Percentiles rank a stretch among this genome's conserved stretches.
Evolutionary conservation across 768 basidiomycete species (phyloP).

Genomic region (Termitomyces sp.): DNA sequence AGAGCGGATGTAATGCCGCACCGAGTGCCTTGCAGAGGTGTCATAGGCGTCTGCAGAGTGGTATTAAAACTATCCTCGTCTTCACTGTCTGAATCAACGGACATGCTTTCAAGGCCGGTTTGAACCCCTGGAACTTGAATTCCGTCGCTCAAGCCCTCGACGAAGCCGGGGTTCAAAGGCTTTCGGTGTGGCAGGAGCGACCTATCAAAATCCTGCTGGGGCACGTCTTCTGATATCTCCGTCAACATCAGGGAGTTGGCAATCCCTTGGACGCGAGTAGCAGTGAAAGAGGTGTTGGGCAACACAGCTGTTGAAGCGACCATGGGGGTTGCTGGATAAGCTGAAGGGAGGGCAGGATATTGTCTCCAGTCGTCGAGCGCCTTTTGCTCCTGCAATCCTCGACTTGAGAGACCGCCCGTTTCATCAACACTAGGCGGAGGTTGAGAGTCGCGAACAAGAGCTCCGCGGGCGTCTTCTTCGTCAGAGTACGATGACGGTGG

Average conservation of each 20-base stretch:
- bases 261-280: neutral
- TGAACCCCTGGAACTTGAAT: conserved; percentile 34
- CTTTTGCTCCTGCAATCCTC: conserved; percentile 16
- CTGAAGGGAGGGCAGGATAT: conserved; percentile 72
- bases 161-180: conserved; percentile 53
- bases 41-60: conserved; percentile 60
- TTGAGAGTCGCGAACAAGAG: neutral
- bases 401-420: neutral
- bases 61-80: conserved; percentile 55
- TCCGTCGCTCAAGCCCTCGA: conserved; percentile 57
- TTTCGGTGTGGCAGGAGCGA: conserved; percentile 66
- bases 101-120: conserved; percentile 19
- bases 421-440: neutral
- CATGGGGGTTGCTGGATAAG: conserved; percentile 70
- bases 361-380: conserved; percentile 62
- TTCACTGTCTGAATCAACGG: conserved; percentile 23
- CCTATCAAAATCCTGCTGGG: conserved; percentile 58
- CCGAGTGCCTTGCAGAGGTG: conserved; percentile 8
- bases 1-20: conserved; percentile 6
- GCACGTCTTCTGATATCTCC: conserved; percentile 33
- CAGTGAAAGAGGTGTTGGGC: conserved; percentile 1
- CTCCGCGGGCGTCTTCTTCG: conserved; percentile 23
- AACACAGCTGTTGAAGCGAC: conserved; percentile 27
- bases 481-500: conserved; percentile 40
- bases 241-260: conserved; percentile 17